Evolutionary conservation across 352 stramenopile genomes (phyloP), one percentile per base, ranked within the genome.

Genomic region (Plasmopara halstedii): DNA sequence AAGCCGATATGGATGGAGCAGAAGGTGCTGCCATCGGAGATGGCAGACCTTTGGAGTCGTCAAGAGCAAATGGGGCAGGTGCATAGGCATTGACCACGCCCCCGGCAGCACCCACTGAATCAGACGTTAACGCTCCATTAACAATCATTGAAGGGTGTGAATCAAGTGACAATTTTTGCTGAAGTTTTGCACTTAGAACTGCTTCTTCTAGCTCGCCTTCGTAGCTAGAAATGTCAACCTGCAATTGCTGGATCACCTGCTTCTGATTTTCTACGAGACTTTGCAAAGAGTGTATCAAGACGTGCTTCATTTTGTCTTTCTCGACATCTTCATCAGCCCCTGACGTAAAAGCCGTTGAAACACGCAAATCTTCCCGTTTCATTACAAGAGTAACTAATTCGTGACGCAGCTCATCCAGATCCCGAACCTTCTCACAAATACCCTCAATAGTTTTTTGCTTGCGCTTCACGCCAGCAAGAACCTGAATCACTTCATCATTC

Each of bases 331-430:
- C 60, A 43, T 4, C 31, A 9, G 36, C 39, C 0, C 23, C 38
- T n/a, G 46, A 36, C 0, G 41, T 46, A 19, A 46, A 52, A 13
- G 53, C 47, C 3, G 50, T 64, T 2, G 59, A 50, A 9, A 50
- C 58, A 14, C 67, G 69, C 18, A 85, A 37, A n/a, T 52, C 64
- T 23, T 90, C 75, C 11, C 76, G 68, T 50, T 86, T 87, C 56
- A 83, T 79, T 9, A 70, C 59, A 10, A 90, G 57, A 40, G 63
- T 56, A 21, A 90, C 70, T 4, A 90, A 55, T 43, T 90, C 73
- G 21, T 82, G 65, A 18, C 79, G 79, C 21, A 88, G 50, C 48
- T 87, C 76, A 42, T 90, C 76, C 15, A 90, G 53, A 50, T 84
- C 72, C 14, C 66, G 71, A 25, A 90, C 40, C 33, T 85, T 84